Base-by-base conservation (phyloP, 78 protist genomes). In the Cavenderia fasciculata region DNA sequence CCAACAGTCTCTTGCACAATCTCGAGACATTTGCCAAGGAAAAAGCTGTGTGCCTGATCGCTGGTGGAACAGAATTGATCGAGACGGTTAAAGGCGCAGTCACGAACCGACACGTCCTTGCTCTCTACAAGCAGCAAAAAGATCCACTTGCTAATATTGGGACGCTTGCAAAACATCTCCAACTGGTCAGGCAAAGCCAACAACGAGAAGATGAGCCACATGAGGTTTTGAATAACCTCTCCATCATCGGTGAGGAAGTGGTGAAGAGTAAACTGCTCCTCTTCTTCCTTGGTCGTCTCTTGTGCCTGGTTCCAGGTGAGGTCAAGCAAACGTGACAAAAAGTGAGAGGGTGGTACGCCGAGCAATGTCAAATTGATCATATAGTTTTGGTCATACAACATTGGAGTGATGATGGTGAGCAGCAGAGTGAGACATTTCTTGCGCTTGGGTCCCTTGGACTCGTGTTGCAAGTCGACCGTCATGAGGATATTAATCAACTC, bases 161-260 rank as follows among this genome's bases (percentile, higher is more conserved):
- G 62, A 10, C 57, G 31, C 12, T 31, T 34, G 12, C 29, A 19
- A 11, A 79, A 51, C 27, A 25, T 19, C 12, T 66, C 66, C 21
- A 79, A 49, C 23, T 51, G 61, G 12, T 0, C 2, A 2, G 40
- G 47, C 10, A 18, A 6, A 8, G 4, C 51, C 7, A 31, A 66
- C 27, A 19, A 38, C 21, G 4, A 23, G 29, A 31, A 66, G 29
- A 79, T 79, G 29, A 79, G 21, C 38, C 41, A 16, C 18, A 79
- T 44, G 10, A 65, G 29, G 25, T 27, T 57, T 2, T 33, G 12
- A 19, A 79, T 46, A 7, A 79, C 88, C n/a, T 40, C 59, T 4
- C 75, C 88, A 52, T 79, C 88, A 40, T 79, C 88, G 12, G 88
- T 79, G n/a, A 63, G 46, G 40, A 52, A 76, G 4, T 40, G 44